Evolutionary conservation across 495 filamentous ascomycete genomes (phyloP).

Genomic region (Podospora bellae-mahoneyi): DNA sequence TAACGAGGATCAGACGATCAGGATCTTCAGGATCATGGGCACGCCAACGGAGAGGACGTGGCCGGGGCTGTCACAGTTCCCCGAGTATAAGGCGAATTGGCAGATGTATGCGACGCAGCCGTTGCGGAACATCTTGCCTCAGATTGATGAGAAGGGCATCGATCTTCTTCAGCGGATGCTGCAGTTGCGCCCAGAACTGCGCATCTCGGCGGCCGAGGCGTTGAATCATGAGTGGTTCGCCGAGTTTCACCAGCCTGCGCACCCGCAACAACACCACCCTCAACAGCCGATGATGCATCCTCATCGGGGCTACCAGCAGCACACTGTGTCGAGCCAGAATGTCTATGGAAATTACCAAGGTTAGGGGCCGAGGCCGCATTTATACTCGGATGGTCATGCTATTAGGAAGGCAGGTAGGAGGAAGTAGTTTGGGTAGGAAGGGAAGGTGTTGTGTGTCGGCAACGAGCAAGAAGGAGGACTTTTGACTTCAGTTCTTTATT

Average conservation of each 20-base stretch:
- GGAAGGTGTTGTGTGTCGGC: neutral
- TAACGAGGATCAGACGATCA: slow-evolving; percentile 91
- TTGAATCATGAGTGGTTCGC: slow-evolving; percentile 87
- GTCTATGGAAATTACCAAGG: slow-evolving; percentile 33
- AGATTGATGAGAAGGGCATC: slow-evolving; percentile 81
- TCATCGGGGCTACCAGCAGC: slow-evolving; percentile 31
- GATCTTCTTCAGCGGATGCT: slow-evolving; percentile 87
- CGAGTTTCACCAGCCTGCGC: slow-evolving; percentile 41
- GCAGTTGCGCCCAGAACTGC: slow-evolving; percentile 86
- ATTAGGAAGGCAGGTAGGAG: neutral
- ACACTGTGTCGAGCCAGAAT: slow-evolving; percentile 32
- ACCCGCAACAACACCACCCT: slow-evolving; percentile 34
- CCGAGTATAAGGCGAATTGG: slow-evolving; percentile 91
- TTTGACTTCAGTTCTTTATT: neutral
- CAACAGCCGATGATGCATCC: slow-evolving; percentile 34
- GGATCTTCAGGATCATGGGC: slow-evolving; percentile 97
- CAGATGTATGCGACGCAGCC: slow-evolving; percentile 96
- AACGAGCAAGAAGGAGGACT: neutral
- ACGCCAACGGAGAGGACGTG: slow-evolving; percentile 89
- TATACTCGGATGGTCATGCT: neutral
- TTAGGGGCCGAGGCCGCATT: neutral
- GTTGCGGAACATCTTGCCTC: slow-evolving; percentile 76
- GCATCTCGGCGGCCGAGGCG: slow-evolving; percentile 79
- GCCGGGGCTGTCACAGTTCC: slow-evolving; percentile 85
- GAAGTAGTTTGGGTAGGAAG: neutral